Evolutionary conservation across 2,329 filamentous ascomycete genomes (phyloP).

Genomic region (Fusarium subglutinans): DNA sequence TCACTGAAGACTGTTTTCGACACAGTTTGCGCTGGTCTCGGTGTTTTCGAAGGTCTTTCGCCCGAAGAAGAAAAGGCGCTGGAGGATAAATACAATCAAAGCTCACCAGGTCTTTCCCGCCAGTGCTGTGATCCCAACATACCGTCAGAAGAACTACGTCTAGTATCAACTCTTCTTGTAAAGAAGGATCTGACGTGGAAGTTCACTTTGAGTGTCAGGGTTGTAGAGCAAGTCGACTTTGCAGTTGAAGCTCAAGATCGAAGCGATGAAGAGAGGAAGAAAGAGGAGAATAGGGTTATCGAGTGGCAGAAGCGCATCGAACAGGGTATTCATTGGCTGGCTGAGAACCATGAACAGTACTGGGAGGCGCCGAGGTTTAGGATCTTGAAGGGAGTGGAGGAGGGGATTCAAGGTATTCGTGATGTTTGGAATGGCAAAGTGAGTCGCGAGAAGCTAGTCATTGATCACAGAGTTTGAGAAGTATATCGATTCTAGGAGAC

Average conservation of each 20-base stretch:
- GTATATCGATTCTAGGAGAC: not conserved
- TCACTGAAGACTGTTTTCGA: not conserved
- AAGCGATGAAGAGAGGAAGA: not conserved
- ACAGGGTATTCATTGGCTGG: not conserved
- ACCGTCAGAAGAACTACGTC: not conserved
- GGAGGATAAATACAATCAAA: not conserved
- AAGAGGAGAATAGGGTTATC: not conserved
- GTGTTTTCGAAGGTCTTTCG: not conserved
- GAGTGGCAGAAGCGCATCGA: not conserved
- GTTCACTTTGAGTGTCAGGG: not conserved
- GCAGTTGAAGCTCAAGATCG: not conserved
- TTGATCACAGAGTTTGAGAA: not conserved
- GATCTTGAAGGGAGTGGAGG: not conserved
- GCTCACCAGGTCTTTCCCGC: not conserved
- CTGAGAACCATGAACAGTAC: not conserved
- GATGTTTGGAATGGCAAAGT: constrained; percentile 8
- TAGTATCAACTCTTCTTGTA: not conserved
- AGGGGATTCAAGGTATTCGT: not conserved
- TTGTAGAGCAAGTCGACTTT: not conserved
- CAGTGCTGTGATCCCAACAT: not conserved
- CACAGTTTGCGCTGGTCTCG: not conserved
- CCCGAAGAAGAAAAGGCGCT: not conserved
- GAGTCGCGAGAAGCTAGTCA: constrained; percentile 1
- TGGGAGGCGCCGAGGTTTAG: not conserved
- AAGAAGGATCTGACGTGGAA: not conserved